Conservation (phyloP, 2,329 filamentous ascomycete species). For the Ampelomyces quisqualis region DNA sequence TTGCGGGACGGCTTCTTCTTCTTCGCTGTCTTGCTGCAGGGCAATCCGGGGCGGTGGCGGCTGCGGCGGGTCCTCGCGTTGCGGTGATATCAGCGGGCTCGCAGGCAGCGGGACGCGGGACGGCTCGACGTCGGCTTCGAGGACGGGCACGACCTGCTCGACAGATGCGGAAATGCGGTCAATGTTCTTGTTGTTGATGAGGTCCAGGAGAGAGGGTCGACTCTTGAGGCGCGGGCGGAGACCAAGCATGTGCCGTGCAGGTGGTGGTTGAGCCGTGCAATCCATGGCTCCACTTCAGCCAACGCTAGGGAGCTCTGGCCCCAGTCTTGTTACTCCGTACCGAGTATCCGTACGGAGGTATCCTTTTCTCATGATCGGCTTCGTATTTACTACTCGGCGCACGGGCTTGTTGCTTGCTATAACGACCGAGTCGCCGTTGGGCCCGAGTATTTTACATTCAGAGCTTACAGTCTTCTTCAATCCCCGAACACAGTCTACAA, state of each 20-base stretch:
- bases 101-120: slow-evolving; percentile 39
- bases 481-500: no score
- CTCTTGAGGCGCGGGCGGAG: slow-evolving; percentile 59
- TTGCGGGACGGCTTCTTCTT: slow-evolving; percentile 13
- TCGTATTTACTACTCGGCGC: no score
- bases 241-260: slow-evolving; percentile 55
- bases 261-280: slow-evolving; percentile 16
- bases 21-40: slow-evolving; percentile 19
- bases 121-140: slow-evolving; percentile 33
- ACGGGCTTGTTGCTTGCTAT: no score
- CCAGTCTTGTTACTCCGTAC: neutral
- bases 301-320: slow-evolving; percentile 11
- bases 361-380: no score
- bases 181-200: slow-evolving; percentile 56
- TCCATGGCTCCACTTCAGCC: slow-evolving; percentile 10
- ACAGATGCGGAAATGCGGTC: slow-evolving; percentile 47
- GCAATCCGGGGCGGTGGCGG: slow-evolving; percentile 27
- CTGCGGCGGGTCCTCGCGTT: slow-evolving; percentile 27
- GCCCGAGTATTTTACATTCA: no score
- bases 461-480: no score
- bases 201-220: slow-evolving; percentile 63
- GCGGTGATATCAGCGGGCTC: slow-evolving; percentile 36
- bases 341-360: no score
- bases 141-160: slow-evolving; percentile 14
- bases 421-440: no score